These are phyloP conservation scores for Kuraishia piskuri DNA, from an alignment of 805 yeast species.

Conservation along the genomic window DNA sequence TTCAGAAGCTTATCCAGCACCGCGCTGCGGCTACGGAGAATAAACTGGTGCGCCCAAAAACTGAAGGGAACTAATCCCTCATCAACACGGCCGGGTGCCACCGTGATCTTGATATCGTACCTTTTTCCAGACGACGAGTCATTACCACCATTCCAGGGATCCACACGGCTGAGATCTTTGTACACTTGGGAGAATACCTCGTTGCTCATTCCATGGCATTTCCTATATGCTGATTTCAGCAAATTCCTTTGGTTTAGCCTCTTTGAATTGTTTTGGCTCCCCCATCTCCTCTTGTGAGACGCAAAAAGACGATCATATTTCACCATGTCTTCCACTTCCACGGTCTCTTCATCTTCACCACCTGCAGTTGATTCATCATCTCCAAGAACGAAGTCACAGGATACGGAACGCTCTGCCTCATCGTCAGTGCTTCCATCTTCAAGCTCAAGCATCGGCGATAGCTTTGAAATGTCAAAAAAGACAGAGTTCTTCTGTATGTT, in stretches of 20 bases:
- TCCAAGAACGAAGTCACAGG: slow-evolving; percentile 1
- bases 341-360: slow-evolving; percentile 1
- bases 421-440: not conserved
- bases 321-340: not conserved
- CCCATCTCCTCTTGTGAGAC: not conserved
- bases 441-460: slow-evolving; percentile 38
- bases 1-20: slow-evolving; percentile 18
- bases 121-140: not conserved
- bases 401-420: not conserved
- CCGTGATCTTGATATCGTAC: not conserved
- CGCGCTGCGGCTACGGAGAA: not conserved
- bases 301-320: not conserved
- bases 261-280: not conserved
- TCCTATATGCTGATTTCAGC: not conserved
- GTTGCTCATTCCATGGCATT: not conserved
- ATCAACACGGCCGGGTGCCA: not conserved
- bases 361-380: slow-evolving; percentile 2
- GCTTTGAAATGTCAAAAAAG: slow-evolving; percentile 40
- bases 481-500: slow-evolving; percentile 37
- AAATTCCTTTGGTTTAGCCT: not conserved
- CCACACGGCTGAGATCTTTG: not conserved
- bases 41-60: not conserved
- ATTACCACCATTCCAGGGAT: not conserved
- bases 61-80: not conserved
- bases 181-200: not conserved